Base-by-base conservation (phyloP, 805 yeast genomes). In the Kluyveromyces lactis region DNA sequence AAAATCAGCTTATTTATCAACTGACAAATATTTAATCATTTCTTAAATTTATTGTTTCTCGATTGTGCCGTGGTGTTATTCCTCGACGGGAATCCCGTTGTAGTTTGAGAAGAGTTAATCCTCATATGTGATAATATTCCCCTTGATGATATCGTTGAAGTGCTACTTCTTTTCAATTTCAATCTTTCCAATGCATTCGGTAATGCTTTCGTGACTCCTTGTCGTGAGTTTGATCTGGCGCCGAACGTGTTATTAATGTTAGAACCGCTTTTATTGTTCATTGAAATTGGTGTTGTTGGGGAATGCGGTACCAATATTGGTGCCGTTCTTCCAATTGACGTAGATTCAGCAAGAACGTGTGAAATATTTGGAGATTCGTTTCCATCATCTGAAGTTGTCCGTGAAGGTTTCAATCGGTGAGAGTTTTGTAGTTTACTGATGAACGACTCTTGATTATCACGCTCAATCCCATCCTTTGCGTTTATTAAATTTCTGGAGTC, bases 161-260 rank as follows among this genome's bases (percentile, higher is more conserved):
- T 55, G 39, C 43, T 50, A 36, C 50, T 49, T 35, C 59, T 42
- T 38, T 46, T 56, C 4, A 43, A 42, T 35, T 48, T 45, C 23
- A 56, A 37, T 32, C 48, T 51, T 16, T 53, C 53, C 18, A 55
- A 45, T 3, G 58, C 51, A 4, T 41, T 40, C 6, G 61, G 60
- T 17, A 53, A 47, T 21, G 43, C 42, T 13, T 40, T 36, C 26
- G 34, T 42, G 16, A 31, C 26, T 2, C 23, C 24, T 19, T 32
- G 35, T 4, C 17, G 16, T 6, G 35, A 32, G 35, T 21, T 19
- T n/a, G 21, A 13, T 15, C 35, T 19, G 8, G 35, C 11, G 7
- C 16, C 35, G 10, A n/a, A 10, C 15, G 13, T 32, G 35, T 13
- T n/a, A 13, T 18, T 7, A 4, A 4, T 21, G n/a, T n/a, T n/a